Evolutionary conservation across 768 basidiomycete genomes (phyloP).

Genomic region (Naganishia antarctica): DNA sequence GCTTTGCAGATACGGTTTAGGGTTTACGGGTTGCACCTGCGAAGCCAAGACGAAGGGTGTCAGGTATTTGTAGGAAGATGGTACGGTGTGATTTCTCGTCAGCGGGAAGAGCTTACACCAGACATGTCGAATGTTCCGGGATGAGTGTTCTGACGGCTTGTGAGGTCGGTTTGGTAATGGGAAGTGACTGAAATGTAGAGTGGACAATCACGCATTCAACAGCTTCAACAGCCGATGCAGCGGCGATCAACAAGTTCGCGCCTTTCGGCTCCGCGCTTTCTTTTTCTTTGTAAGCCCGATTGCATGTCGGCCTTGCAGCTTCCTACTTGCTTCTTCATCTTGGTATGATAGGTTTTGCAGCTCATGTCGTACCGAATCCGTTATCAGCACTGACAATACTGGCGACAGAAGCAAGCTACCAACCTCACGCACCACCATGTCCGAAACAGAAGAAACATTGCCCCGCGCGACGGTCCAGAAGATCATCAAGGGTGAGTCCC

Average conservation of each 20-base stretch:
- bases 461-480: conserved; percentile 97
- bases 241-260: neutral
- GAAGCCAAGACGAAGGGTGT: too few relatives aligned
- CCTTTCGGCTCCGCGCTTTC: neutral
- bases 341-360: too few relatives aligned
- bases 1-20: conserved; percentile 97
- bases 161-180: too few relatives aligned
- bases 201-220: too few relatives aligned
- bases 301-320: too few relatives aligned
- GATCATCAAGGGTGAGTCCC: conserved; percentile 74
- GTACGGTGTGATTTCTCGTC: neutral
- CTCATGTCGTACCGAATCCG: too few relatives aligned
- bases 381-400: too few relatives aligned
- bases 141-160: too few relatives aligned
- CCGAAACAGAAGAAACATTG: conserved; percentile 81
- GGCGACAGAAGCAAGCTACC: too few relatives aligned
- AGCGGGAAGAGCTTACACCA: conserved; percentile 11
- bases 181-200: too few relatives aligned
- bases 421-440: conserved; percentile 57
- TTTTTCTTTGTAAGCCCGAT: neutral
- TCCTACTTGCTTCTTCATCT: too few relatives aligned
- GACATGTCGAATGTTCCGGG: conserved; percentile 1
- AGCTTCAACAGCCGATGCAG: neutral
- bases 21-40: conserved; percentile 69
- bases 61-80: too few relatives aligned